Evolutionary conservation across 2,329 filamentous ascomycete species (phyloP), one percentile per base, ranked within the genome.

Genomic region (Penicillium sp.): DNA sequence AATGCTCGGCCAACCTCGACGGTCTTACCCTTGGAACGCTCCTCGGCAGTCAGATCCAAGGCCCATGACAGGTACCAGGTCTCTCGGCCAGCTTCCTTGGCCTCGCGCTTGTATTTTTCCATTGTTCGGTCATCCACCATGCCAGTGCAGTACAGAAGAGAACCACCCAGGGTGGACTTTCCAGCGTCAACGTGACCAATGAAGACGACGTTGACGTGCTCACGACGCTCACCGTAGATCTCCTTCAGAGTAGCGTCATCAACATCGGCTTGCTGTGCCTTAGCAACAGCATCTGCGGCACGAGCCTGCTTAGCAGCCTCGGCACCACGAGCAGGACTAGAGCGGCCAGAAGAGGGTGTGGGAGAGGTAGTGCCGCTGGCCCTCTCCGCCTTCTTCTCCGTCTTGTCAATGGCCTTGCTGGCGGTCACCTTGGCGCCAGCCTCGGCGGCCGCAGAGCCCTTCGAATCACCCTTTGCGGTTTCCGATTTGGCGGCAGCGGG

Each of bases 21-120:
- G 6, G 95, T 99, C 82, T 98, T 99, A 65, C 95, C 95, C 83
- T 98, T 96, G 52, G 90, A 82, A 71, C 96, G 86, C 75, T 99
- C 95, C 76, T 99, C 96, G 77, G 93, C 96, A 66, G 92, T 99
- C 75, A 98, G 76, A 83, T 99, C 95, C 68, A 99, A 85, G 60
- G 93, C 96, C 95, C 96, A 99, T 44, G 95, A 99, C 22, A 99
- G 84, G 75, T 98, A 99, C 95, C 95, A 99, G 3, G 93, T 96
- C 80, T 98, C 95, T 80, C 93, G 90, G 52, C 95, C 95, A 63
- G 95, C 84, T 11, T 98, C 95, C 82, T 96, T 98, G 50, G 95
- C 93, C 70, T 99, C 96, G 67, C 86, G 87, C 84, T 93, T 96
- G 82, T 96, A 96, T 79, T 99, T 99, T 53, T 99, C 95, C 83